These are phyloP conservation scores for Pisolithus orientalis DNA, from an alignment of 768 basidiomycete species.

Conservation along the genomic window DNA sequence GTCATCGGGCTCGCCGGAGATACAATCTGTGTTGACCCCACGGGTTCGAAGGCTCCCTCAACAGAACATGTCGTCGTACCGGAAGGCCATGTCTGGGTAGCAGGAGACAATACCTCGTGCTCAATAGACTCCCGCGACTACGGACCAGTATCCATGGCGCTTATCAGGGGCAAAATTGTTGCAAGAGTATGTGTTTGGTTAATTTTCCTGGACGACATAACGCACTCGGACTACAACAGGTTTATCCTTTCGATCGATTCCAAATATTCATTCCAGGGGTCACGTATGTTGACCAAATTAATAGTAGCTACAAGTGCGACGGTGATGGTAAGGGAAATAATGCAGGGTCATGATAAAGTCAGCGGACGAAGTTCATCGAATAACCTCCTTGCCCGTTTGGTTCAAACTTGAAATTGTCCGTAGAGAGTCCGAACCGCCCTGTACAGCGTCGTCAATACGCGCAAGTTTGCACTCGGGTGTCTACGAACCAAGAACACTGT, in stretches of 20 bases:
- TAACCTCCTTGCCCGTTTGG: slow-evolving; percentile 96
- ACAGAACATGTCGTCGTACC: slow-evolving; percentile 75
- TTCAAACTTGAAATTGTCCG: slow-evolving; percentile 95
- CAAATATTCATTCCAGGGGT: slow-evolving; percentile 16
- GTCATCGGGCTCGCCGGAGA: slow-evolving; percentile 89
- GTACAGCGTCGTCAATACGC: neutral
- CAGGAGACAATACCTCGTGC: slow-evolving; percentile 78
- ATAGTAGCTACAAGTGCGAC: neutral
- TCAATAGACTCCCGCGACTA: slow-evolving; percentile 90
- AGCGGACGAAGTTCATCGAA: slow-evolving; percentile 77
- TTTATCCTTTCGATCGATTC: slow-evolving; percentile 26
- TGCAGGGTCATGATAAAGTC: slow-evolving; percentile 10
- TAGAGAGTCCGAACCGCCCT: slow-evolving; percentile 93
- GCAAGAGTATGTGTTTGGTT: slow-evolving; percentile 46
- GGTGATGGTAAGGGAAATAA: neutral
- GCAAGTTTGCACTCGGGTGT: neutral
- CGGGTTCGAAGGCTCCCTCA: slow-evolving; percentile 54
- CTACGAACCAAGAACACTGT: slow-evolving; percentile 72
- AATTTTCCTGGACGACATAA: neutral
- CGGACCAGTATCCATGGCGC: slow-evolving; percentile 81
- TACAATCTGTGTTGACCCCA: slow-evolving; percentile 82
- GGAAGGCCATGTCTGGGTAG: slow-evolving; percentile 83
- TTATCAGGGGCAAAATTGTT: slow-evolving; percentile 63
- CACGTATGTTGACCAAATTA: slow-evolving; percentile 15
- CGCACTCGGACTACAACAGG: slow-evolving; percentile 10